Evolutionary conservation across 352 stramenopile genomes (phyloP).

Genomic region (Globisporangium echinulatum): DNA sequence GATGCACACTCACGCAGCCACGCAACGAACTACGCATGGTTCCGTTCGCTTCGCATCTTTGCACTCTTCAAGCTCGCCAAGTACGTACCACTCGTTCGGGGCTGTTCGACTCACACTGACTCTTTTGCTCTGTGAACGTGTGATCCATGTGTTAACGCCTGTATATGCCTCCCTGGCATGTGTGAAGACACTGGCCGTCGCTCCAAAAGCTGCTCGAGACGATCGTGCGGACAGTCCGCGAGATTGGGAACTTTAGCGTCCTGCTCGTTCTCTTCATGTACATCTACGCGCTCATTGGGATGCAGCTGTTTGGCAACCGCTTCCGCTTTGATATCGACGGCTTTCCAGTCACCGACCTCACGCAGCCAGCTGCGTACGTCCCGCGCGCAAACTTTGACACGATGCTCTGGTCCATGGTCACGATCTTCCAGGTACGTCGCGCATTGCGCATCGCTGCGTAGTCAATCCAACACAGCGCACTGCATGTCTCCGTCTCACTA

Average conservation of each 20-base stretch:
- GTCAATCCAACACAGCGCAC: too few relatives aligned
- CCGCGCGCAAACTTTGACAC: slow-evolving; percentile 65
- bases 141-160: slow-evolving; percentile 11
- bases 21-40: slow-evolving; percentile 44
- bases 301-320: slow-evolving; percentile 91
- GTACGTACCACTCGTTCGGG: background rate
- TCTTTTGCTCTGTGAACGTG: background rate
- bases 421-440: slow-evolving; percentile 48
- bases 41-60: slow-evolving; percentile 84
- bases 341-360: slow-evolving; percentile 22
- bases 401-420: slow-evolving; percentile 59
- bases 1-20: slow-evolving; percentile 8
- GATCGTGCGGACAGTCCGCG: slow-evolving; percentile 81
- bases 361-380: slow-evolving; percentile 25
- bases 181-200: slow-evolving; percentile 79
- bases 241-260: slow-evolving; percentile 90
- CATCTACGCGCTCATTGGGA: slow-evolving; percentile 89
- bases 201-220: slow-evolving; percentile 86
- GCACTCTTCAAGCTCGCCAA: slow-evolving; percentile 87
- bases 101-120: background rate
- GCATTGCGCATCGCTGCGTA: background rate
- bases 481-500: background rate
- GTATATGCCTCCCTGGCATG: too few relatives aligned
- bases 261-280: slow-evolving; percentile 92
- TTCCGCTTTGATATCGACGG: slow-evolving; percentile 84